Evolutionary conservation across 208 protist genomes (phyloP).

Genomic region (Crithidia expoeki): DNA sequence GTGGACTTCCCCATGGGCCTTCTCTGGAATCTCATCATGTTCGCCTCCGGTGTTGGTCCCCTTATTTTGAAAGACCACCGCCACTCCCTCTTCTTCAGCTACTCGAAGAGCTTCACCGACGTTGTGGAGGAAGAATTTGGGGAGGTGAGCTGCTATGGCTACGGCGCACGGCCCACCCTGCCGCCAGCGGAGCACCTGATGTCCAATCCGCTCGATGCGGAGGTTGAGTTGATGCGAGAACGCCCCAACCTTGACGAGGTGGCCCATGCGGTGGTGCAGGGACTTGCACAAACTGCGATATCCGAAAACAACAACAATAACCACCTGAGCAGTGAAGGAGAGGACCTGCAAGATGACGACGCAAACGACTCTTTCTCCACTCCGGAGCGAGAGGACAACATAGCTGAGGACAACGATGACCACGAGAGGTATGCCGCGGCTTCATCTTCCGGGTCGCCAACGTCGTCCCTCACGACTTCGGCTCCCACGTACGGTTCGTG

Average conservation of each 20-base stretch:
- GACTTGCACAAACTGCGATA: not conserved
- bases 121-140: slow-evolving; percentile 46
- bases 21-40: slow-evolving; percentile 80
- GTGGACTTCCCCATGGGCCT: slow-evolving; percentile 55
- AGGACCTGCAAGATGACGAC: not conserved
- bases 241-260: slow-evolving; percentile 1
- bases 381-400: not conserved
- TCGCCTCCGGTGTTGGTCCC: slow-evolving; percentile 52
- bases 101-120: slow-evolving; percentile 52
- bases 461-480: slow-evolving; percentile 12
- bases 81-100: slow-evolving; percentile 35
- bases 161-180: slow-evolving; percentile 15
- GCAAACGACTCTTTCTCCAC: slow-evolving; percentile 14
- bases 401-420: not conserved
- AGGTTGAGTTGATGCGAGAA: slow-evolving; percentile 10
- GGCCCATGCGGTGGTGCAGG: slow-evolving; percentile 3
- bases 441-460: not conserved
- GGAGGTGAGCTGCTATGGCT: slow-evolving; percentile 40
- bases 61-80: slow-evolving; percentile 45
- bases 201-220: slow-evolving; percentile 19
- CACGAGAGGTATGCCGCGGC: not conserved
- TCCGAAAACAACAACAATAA: too few relatives aligned
- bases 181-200: not conserved
- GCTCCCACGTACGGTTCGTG: slow-evolving; percentile 5
- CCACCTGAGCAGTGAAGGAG: not conserved